Evolutionary conservation across 805 yeast genomes (phyloP).

Genomic region (Ogataea nonfermentans): DNA sequence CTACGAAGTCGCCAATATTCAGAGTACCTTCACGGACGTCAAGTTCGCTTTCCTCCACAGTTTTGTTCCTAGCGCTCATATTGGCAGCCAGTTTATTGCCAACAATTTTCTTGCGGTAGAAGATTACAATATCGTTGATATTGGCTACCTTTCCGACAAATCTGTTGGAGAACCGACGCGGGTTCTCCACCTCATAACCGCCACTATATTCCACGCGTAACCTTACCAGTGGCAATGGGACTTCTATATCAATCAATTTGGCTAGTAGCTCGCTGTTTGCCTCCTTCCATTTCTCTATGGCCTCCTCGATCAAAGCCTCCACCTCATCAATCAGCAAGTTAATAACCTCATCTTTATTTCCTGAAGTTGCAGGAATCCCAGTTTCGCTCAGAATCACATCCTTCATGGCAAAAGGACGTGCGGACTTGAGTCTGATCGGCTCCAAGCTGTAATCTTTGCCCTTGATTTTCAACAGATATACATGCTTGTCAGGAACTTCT

Average conservation of each 20-base stretch:
- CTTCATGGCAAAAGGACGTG: constrained; percentile 78
- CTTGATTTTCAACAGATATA: constrained; percentile 66
- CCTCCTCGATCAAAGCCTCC: constrained; percentile 61
- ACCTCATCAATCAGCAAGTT: constrained; percentile 61
- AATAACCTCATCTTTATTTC: constrained; percentile 59
- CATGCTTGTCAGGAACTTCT: constrained; percentile 73
- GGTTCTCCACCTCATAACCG: constrained; percentile 88
- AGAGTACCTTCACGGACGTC: constrained; percentile 17
- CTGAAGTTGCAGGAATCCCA: constrained; percentile 57
- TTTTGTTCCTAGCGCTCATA: constrained; percentile 32
- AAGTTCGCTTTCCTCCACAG: constrained; percentile 36
- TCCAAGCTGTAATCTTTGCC: constrained; percentile 55
- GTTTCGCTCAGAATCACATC: constrained; percentile 56
- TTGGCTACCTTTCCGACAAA: constrained; percentile 93
- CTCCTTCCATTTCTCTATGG: constrained; percentile 47
- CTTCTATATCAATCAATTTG: constrained; percentile 33
- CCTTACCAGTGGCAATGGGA: constrained; percentile 81
- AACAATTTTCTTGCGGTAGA: constrained; percentile 45
- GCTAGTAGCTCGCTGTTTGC: constrained; percentile 29
- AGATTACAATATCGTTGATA: constrained; percentile 78
- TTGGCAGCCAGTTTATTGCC: constrained; percentile 18
- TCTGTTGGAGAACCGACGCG: constrained; percentile 81
- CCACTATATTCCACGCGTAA: constrained; percentile 86
- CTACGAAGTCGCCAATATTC: constrained; percentile 51
- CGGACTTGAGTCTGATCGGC: constrained; percentile 62